Base-by-base conservation (phyloP, 2,329 filamentous ascomycete species). In the Alternaria metachromatica region DNA sequence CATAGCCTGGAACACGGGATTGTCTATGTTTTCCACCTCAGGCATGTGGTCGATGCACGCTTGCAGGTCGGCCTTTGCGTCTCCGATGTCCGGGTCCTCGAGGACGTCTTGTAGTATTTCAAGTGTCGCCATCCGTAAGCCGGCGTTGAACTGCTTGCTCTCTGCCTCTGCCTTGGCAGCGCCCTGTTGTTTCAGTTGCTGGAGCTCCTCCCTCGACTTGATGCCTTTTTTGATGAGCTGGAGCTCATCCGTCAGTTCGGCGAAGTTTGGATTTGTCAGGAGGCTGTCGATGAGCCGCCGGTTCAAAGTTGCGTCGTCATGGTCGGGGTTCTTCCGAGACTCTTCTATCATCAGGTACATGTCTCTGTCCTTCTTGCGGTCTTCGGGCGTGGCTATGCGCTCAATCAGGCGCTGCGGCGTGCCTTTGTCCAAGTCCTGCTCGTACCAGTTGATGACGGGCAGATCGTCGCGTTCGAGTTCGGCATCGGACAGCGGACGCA, bases 201-300 rank as follows among this genome's bases (percentile, higher is more conserved):
- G 49, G 10, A 62, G 30, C 55, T 76, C 70, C 41, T 68, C 68
- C 25, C 62, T 69, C 3, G 68, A 63, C 60, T 66, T 64, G 44
- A 77, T 70, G 25, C 58, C 55, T 18, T 59, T 48, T 60, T 76
- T 79, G 49, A 78, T 70, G 9, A 70, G 69, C 53, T 69, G 69
- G 37, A 78, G 64, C 46, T 71, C 71, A 13, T 75, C 67, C 5
- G 72, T 64, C 51, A 79, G 46, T 30, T 76, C 70, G 10, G 68
- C 70, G 55, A 77, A 78, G 11, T 70, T 72, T 10, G 76, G 77
- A 45, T 79, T 66, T 15, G 55, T 21, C 28, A 78, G 72, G n/a
- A 79, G 55, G 15, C 68, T 69, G 44, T 77, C 73, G 33, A 79
- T 63, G 25, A 78, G 51, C 15, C 65, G 67, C 12, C 63, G 69